Base-by-base conservation (phyloP, 2,329 filamentous ascomycete genomes). In the Aspergillus latus region DNA sequence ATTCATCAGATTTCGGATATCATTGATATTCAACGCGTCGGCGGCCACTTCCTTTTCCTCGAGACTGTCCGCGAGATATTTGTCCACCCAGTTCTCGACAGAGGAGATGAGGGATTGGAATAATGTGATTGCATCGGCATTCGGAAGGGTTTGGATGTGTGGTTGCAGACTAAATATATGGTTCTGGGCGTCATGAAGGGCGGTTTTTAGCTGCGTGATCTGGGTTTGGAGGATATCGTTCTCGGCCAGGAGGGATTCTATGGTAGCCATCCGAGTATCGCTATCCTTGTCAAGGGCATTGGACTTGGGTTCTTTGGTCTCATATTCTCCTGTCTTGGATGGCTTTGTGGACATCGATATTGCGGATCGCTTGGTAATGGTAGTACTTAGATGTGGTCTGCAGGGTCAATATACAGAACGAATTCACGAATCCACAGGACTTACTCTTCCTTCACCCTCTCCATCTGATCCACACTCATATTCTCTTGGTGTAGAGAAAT, bases 141-240 rank as follows among this genome's bases (percentile, higher is more conserved):
- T 48, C 1, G 54, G 51, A 28, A 56, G 48, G 3, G 43, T 51
- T 29, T 48, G 40, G 1, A 42, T 43, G 15, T 43, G 54, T 4
- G 54, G 54, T n/a, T 56, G 54, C 8, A 56, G 48, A 16, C 54
- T 56, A 16, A 56, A 56, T 16, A 56, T 34, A 16, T 51, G 45
- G 28, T 56, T 43, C 32, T 56, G 54, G 48, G 54, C 54, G 15
- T 56, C 54, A 4, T 52, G 48, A 7, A 56, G 54, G 34, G 51
- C 54, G 21, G n/a, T 36, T 37, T 56, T 34, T 8, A 56, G 48
- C 2, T 30, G 28, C 4, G 26, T 40, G 28, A 56, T 40, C 26
- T 21, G 44, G 11, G 32, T 6, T 9, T 34, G 39, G 13, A 56
- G 54, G 11, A 21, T 1, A 1, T 28, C 5, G 36, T 46, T 51